A percentile compares a stretch with the other conserved stretches of the same genome.
These are phyloP conservation scores for Scenedesmus sp. DNA, from an alignment of 163 green algal species.

Conservation along the genomic window DNA sequence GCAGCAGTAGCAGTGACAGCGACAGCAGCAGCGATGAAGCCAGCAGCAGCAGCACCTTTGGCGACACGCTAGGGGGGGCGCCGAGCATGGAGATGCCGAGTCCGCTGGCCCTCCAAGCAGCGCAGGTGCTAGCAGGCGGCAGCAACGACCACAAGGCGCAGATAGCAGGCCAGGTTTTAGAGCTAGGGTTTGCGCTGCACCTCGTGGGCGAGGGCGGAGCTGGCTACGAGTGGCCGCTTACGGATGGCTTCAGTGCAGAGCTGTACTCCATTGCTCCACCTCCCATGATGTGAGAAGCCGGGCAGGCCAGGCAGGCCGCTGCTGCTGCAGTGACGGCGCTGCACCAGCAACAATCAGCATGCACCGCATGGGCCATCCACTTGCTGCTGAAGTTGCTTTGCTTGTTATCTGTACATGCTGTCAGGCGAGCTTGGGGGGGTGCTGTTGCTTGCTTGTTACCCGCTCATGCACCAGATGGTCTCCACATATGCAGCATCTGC, in stretches of 20 bases:
- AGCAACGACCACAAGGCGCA: not conserved
- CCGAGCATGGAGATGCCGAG: slow-evolving; percentile 54
- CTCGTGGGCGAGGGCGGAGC: slow-evolving; percentile 46
- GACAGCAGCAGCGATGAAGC: not conserved
- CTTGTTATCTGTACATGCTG: no score
- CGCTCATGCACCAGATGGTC: no score
- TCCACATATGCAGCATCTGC: no score
- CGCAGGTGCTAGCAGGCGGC: not conserved
- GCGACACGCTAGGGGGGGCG: not conserved
- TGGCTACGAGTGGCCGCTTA: slow-evolving; percentile 41
- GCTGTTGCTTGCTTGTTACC: not conserved
- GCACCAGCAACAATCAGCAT: not conserved
- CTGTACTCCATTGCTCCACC: slow-evolving; percentile 52
- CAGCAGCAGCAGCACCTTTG: slow-evolving; percentile 43
- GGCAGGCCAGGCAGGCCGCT: no score
- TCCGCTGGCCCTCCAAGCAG: slow-evolving; percentile 12
- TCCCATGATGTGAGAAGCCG: slow-evolving; percentile 36
- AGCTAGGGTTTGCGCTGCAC: slow-evolving; percentile 39
- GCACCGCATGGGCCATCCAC: no score
- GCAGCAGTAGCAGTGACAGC: slow-evolving; percentile 35
- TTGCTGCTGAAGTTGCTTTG: not conserved
- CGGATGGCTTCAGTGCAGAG: not conserved
- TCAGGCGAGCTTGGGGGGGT: no score
- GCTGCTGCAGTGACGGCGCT: not conserved
- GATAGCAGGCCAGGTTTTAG: not conserved